Evolutionary conservation across 1,284 basidiomycete species (phyloP), one percentile per base, ranked within the genome.

Genomic region (Hemileia vastatrix): DNA sequence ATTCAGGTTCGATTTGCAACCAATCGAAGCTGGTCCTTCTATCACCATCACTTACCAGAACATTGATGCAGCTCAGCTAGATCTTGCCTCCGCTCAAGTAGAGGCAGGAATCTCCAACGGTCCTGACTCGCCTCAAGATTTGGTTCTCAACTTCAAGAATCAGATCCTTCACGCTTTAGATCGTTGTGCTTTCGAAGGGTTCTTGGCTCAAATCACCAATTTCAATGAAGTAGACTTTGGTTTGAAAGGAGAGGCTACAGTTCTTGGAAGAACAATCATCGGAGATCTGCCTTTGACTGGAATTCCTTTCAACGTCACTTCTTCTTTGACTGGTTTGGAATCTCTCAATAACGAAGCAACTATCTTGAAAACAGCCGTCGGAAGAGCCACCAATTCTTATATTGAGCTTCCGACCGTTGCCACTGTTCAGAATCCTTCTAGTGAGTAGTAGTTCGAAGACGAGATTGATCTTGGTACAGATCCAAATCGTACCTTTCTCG

Each of bases 1-100:
- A 1, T 88, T 89, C 75, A 84, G 83, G 8, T 89, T 88, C 77
- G 82, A 82, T 19, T 72, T 89, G 58, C 84, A 86, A 71, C 84
- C 85, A 43, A 74, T 85, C 21, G 78, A 82, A 69, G 77, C 82
- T 1, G 78, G 79, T 2, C 79, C 86, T 68, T 78, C 80, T 24
- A 81, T 86, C 66, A 79, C 78, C 18, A 73, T 88, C 47, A 78
- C 76, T 8, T 77, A 76, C 21, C 76, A 78, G 24, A 82, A 82
- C 4, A 73, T 76, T n/a, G 76, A 83, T 62, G 80, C 83, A 32
- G 86, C 84, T 27, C 67, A 84, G 82, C 80, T 88, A 49, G 72
- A 78, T 27, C 73, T 87, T 44, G 84, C 85, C 1, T 76, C 72
- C 61, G 75, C 73, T n/a, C 68, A 80, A 40, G 80, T 79, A 2